Percentiles rank a stretch among this genome's conserved stretches.
phyloP scores from a whole-genome alignment of 495 filamentous ascomycete species.

The Ascobolus immersus region DNA sequence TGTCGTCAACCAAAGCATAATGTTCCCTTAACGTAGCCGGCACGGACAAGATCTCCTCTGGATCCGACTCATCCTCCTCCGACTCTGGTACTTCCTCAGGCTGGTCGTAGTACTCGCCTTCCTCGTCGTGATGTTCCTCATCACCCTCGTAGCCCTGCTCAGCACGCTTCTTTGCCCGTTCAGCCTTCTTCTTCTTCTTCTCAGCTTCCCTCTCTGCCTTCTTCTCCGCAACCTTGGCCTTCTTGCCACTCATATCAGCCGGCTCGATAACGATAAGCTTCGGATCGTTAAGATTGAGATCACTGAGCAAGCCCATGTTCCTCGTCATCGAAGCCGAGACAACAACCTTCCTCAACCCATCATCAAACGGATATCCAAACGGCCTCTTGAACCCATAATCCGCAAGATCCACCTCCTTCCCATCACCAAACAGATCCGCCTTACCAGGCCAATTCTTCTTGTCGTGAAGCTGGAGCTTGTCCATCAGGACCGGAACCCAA shows the following conservation, averaged over 20 bases:
- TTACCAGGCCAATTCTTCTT: conserved; percentile 1
- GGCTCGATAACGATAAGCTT: conserved; percentile 49
- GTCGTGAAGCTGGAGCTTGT: conserved; percentile 21
- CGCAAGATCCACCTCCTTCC: conserved; percentile 8
- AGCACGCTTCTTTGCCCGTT: not conserved
- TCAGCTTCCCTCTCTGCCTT: conserved; percentile 1
- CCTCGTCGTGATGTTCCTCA: conserved; percentile 9
- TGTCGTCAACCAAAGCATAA: conserved; percentile 48
- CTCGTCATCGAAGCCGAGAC: conserved; percentile 85
- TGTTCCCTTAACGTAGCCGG: conserved; percentile 46
- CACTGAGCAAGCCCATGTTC: conserved; percentile 55
- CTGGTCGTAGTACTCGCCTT: conserved; percentile 6
- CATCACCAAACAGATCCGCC: too few relatives aligned
- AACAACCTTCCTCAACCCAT: conserved; percentile 12
- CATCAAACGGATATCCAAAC: too few relatives aligned
- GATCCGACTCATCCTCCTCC: conserved; percentile 10
- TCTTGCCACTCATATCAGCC: conserved; percentile 13
- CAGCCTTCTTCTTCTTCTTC: too few relatives aligned
- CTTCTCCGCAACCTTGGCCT: conserved; percentile 13
- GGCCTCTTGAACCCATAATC: conserved; percentile 10
- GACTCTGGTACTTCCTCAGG: too few relatives aligned
- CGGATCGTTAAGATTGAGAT: conserved; percentile 45
- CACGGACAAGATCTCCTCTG: conserved; percentile 26
- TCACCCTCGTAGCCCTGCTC: too few relatives aligned
- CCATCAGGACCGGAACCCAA: conserved; percentile 55